These are phyloP conservation scores for Cucurbita pepo DNA, from an alignment of 306 rosid genomes.

Conservation along the genomic window DNA sequence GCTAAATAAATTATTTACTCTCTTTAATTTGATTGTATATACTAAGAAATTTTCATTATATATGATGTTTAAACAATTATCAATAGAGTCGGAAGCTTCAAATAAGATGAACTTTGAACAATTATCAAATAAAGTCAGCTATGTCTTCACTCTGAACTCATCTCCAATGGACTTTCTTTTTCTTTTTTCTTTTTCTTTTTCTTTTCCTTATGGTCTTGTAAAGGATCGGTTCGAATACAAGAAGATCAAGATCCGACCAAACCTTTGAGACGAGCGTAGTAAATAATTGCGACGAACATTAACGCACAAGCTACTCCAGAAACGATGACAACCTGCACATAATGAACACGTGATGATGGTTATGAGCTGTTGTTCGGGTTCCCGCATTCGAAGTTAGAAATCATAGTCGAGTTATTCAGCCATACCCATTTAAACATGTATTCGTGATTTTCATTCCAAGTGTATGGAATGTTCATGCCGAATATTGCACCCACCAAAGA, in stretches of 20 bases:
- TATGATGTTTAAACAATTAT: neutral
- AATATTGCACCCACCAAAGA: constrained; percentile 49
- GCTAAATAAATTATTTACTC: too few relatives aligned
- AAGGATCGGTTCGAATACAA: neutral
- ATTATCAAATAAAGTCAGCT: neutral
- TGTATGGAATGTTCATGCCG: constrained; percentile 55
- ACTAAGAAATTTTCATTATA: neutral
- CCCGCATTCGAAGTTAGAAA: neutral
- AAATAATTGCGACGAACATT: constrained; percentile 19
- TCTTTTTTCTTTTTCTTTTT: neutral
- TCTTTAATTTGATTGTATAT: too few relatives aligned
- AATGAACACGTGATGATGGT: neutral
- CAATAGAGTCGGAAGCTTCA: neutral
- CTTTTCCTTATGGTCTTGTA: too few relatives aligned
- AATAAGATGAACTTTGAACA: neutral
- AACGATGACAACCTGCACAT: constrained; percentile 37
- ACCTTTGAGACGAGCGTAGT: constrained; percentile 52
- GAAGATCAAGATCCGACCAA: constrained; percentile 44
- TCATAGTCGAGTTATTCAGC: neutral
- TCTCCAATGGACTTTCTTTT: neutral
- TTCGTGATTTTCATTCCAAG: constrained; percentile 27
- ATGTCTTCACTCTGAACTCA: neutral
- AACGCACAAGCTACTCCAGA: constrained; percentile 12
- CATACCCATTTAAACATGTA: constrained; percentile 77
- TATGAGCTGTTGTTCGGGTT: neutral